Conservation (phyloP, 768 basidiomycete genomes). For the Chiua virens region DNA sequence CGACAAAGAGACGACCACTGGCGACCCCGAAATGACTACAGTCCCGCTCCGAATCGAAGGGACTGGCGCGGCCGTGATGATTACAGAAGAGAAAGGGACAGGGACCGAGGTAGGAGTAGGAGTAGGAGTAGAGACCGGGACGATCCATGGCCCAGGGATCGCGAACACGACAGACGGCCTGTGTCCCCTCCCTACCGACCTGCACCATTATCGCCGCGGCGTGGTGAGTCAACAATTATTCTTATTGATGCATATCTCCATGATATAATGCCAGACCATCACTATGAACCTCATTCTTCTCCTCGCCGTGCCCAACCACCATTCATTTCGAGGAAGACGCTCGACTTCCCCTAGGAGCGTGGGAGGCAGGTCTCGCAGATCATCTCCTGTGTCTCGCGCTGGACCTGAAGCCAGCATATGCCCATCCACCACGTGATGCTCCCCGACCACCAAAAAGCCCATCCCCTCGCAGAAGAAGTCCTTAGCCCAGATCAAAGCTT, state of each 20-base stretch:
- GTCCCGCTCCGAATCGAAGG: slow-evolving; percentile 13
- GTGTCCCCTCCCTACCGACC: slow-evolving; percentile 19
- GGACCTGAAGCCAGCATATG: slow-evolving; percentile 14
- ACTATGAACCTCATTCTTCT: slow-evolving; percentile 4
- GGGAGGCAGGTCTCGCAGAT: slow-evolving; percentile 23
- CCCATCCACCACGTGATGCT: slow-evolving; percentile 7
- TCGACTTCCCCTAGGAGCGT: slow-evolving; percentile 21
- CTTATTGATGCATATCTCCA: neutral
- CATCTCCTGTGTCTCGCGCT: slow-evolving; percentile 16
- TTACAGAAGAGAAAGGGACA: slow-evolving; percentile 19
- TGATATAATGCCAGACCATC: slow-evolving; percentile 11
- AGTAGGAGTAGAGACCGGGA: slow-evolving; percentile 25
- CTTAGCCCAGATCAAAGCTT: slow-evolving; percentile 9
- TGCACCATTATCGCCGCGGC: slow-evolving; percentile 23
- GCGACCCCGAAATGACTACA: slow-evolving; percentile 17
- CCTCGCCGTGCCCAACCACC: slow-evolving; percentile 16
- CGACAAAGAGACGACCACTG: slow-evolving; percentile 18
- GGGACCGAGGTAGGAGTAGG: slow-evolving; percentile 21
- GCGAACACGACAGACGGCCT: slow-evolving; percentile 21
- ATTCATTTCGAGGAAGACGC: slow-evolving; percentile 20
- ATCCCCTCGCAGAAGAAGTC: slow-evolving; percentile 13
- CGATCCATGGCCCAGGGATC: slow-evolving; percentile 16
- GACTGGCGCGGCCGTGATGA: slow-evolving; percentile 25
- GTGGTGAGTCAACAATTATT: slow-evolving; percentile 17
- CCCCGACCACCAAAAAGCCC: slow-evolving; percentile 13